A percentile compares a stretch with the other conserved stretches of the same genome.
Conservation (phyloP, 768 basidiomycete genomes). For the Phanerodontia chrysosporium region DNA sequence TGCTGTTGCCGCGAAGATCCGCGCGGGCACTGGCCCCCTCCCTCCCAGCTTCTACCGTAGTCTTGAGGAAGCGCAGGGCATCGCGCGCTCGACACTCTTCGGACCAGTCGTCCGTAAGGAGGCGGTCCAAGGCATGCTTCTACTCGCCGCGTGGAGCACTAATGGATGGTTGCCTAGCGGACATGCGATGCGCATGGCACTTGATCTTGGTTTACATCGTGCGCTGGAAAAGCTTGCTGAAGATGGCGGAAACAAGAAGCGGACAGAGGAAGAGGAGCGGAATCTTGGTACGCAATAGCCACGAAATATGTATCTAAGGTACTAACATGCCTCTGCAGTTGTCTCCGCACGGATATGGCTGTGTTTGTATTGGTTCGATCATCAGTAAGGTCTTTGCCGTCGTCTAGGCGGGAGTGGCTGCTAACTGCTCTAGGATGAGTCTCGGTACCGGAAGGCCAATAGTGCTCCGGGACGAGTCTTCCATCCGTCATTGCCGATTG, state of each 20-base stretch:
- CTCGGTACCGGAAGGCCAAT: slow-evolving; percentile 89
- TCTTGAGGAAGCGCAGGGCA: slow-evolving; percentile 92
- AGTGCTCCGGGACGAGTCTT: slow-evolving; percentile 83
- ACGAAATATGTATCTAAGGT: neutral
- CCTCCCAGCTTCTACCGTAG: slow-evolving; percentile 85
- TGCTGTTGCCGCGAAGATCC: slow-evolving; percentile 88
- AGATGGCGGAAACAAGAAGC: slow-evolving; percentile 49
- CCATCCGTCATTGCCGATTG: slow-evolving; percentile 79
- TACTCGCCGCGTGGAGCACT: slow-evolving; percentile 90
- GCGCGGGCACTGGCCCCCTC: slow-evolving; percentile 84
- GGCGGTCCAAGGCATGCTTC: slow-evolving; percentile 90
- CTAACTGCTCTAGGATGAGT: slow-evolving; percentile 61
- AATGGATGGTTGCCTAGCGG: slow-evolving; percentile 95
- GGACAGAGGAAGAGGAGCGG: slow-evolving; percentile 82
- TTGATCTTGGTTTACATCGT: slow-evolving; percentile 89
- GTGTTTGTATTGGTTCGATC: slow-evolving; percentile 94
- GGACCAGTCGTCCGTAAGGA: slow-evolving; percentile 93
- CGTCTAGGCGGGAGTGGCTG: neutral
- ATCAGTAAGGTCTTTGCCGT: slow-evolving; percentile 68
- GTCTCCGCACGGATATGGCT: slow-evolving; percentile 93
- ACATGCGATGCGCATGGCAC: slow-evolving; percentile 93
- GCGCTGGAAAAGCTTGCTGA: slow-evolving; percentile 90
- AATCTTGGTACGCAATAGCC: slow-evolving; percentile 60
- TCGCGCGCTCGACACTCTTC: slow-evolving; percentile 89
- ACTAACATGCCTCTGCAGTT: slow-evolving; percentile 40